phyloP scores from a whole-genome alignment of 2,329 filamentous ascomycete species.

The Sclerotinia nivalis region DNA sequence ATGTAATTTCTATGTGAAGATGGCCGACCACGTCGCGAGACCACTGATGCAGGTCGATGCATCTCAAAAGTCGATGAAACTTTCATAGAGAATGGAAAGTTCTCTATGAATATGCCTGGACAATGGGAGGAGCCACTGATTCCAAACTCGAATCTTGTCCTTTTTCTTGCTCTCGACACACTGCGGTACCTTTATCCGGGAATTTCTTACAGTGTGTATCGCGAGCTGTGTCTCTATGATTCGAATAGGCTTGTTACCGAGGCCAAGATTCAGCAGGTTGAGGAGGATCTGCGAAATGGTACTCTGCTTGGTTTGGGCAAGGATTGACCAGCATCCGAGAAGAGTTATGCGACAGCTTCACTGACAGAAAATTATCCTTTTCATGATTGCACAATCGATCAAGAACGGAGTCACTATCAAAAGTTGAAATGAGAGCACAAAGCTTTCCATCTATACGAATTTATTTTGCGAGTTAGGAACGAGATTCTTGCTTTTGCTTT shows the following conservation, averaged over 20 bases:
- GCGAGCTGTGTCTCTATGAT: rapidly evolving
- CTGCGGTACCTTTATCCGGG: no score
- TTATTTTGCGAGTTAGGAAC: no score
- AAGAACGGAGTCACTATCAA: not conserved
- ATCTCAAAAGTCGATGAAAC: conserved; percentile 4
- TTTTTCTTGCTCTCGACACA: no score
- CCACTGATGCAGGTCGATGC: not conserved
- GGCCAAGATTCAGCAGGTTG: not conserved
- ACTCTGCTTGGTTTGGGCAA: not conserved
- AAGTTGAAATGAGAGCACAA: not conserved
- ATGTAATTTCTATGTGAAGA: conserved; percentile 20
- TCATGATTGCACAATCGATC: no score
- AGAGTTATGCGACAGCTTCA: no score
- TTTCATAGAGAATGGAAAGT: conserved; percentile 9
- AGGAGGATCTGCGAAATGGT: not conserved
- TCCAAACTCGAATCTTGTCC: not conserved
- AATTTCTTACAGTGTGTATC: not conserved
- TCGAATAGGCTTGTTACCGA: not conserved
- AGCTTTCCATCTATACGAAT: not conserved
- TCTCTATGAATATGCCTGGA: conserved; percentile 14
- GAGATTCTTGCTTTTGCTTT: not conserved
- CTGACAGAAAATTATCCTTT: no score
- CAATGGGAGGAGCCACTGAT: conserved; percentile 14
- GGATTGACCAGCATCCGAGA: no score
- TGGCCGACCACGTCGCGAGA: not conserved